Base-by-base conservation (phyloP, 2,329 filamentous ascomycete genomes). In the Phyllosticta paracitricarpa region DNA sequence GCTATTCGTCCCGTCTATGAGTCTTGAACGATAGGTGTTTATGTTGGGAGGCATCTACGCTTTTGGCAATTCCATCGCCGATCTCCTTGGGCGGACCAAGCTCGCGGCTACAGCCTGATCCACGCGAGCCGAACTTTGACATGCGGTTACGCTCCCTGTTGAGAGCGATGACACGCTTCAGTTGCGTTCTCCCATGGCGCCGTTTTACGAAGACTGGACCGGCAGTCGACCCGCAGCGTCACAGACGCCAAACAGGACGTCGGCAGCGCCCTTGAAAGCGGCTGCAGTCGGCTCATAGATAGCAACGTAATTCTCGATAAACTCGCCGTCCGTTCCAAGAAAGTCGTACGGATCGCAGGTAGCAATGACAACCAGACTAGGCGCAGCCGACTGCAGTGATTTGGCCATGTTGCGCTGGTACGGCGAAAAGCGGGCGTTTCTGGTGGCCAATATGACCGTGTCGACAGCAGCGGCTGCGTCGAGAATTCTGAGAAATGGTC, bases 291-390 rank as follows among this genome's bases (percentile, higher is more conserved):
- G 59, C n/a, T 61, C 59, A 51, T 61, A 61, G 30, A 57, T 57
- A 6, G 59, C 19, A 24, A 61, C 12, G 19, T 61, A 61, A 7
- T 22, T 61, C 4, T 51, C 26, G 12, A 61, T 28, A 54, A 54
- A 54, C 1, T 1, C 7, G 3, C 40, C 54, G 17, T 54, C 51
- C 7, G 28, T 19, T 4, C 40, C 40, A 7, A 61, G 59, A 17
- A 61, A 61, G n/a, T 61, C 59, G n/a, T 61, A 61, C 6, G 59
- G 59, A 54, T 61, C 59, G 28, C 59, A 57, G 17, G 59, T 61
- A 4, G 59, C 59, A 24, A 61, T 24, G 12, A 57, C 59, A 6
- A 61, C 33, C 4, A 54, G 52, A 24, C 12, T 3, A 14, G 52
- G 22, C 25, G 22, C 52, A 25, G 22, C 19, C 5, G 52, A 10